A percentile compares a stretch with the other conserved stretches of the same genome.
These are phyloP conservation scores for Barnettozyma populi DNA, from an alignment of 805 yeast genomes.

Conservation along the genomic window DNA sequence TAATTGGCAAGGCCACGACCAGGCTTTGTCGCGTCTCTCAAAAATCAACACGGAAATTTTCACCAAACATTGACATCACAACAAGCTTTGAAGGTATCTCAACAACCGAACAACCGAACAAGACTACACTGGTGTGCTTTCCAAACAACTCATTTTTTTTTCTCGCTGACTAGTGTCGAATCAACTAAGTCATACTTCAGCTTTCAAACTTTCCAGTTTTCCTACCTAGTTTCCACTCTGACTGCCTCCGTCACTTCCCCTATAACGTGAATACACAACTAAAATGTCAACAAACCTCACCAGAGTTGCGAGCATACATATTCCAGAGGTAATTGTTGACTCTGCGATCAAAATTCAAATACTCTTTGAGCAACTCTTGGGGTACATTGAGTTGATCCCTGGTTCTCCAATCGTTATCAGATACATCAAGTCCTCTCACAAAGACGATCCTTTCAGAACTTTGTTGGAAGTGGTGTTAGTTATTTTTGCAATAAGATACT, in stretches of 20 bases:
- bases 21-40: background rate
- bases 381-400: conserved; percentile 32
- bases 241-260: background rate
- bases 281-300: conserved; percentile 1
- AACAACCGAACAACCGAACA: background rate
- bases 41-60: background rate
- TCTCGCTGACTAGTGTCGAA: background rate
- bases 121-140: background rate
- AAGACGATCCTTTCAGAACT: conserved; percentile 90
- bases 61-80: background rate
- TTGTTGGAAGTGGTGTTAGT: conserved; percentile 71
- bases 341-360: conserved; percentile 6
- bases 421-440: conserved; percentile 81
- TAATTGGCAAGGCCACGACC: background rate
- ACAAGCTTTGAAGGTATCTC: background rate
- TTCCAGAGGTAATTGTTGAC: conserved; percentile 6
- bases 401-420: conserved; percentile 57
- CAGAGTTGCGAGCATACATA: conserved; percentile 6
- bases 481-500: conserved; percentile 79
- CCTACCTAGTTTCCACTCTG: too few relatives aligned
- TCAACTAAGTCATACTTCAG: background rate
- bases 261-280: background rate
- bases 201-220: background rate
- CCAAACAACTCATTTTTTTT: background rate
- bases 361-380: conserved; percentile 2